Evolutionary conservation across 108 stramenopile genomes (phyloP), one percentile per base, ranked within the genome.

Genomic region (Cyclostephanos tholiformis): DNA sequence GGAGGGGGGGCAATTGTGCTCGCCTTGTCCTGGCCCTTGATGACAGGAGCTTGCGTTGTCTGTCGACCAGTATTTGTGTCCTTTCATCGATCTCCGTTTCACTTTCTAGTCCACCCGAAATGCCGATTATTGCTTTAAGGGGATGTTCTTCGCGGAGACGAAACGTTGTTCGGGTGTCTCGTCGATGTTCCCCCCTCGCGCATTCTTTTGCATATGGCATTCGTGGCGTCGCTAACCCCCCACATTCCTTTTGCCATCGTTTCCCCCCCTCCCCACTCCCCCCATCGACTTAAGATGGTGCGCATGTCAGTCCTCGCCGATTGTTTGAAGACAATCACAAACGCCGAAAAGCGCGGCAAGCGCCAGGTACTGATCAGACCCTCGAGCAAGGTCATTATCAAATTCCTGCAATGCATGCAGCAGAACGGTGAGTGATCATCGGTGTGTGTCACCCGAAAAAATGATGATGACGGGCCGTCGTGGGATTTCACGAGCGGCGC

Each of bases 321-420:
- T 88, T 96, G 95, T 86, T 93, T 99, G 41, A 99, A 99, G 88
- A 98, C 98, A 78, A 96, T 99, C 85, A 95, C 96, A 85, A 99
- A 99, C 91, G 99, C 99, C 53, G 99, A 99, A 84, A 99, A 99
- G 94, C 98, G 98, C 72, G 99, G 99, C 75, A 97, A 99, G 83
- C 77, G 97, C 67, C 99, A 99, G 86, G 98, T 99, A 30, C 84
- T 99, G 62, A 94, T 99, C 86, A 96, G 99, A 46, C 99, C 99
- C 53, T 96, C 91, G 51, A 97, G 97, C 65, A 99, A 99, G 97
- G 99, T 99, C 58, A 90, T 99, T 63, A 83, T 99, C 82, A 99
- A 99, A 91, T 99, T 99, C 89, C 92, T 99, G 84, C 95, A 95
- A 79, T 89, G 90, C 69, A 99, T 99, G 99, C 99, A 99, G 92